phyloP scores from a whole-genome alignment of 2,329 filamentous ascomycete species.

The Diplodia corticola region DNA sequence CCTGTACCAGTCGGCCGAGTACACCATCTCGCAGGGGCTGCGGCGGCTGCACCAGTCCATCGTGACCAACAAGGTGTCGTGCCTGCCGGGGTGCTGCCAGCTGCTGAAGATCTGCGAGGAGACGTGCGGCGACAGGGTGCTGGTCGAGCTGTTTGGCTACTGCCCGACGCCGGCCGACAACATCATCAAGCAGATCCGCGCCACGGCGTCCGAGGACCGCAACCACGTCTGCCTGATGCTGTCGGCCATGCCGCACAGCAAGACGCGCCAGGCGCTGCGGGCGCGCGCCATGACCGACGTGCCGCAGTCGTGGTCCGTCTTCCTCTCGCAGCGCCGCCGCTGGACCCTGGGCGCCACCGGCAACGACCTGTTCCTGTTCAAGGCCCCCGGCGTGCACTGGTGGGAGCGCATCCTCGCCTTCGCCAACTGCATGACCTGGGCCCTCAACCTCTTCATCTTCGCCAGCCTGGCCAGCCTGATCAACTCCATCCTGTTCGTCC shows the following conservation, averaged over 20 bases:
- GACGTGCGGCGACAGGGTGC: constrained; percentile 34
- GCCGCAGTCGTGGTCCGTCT: constrained; percentile 40
- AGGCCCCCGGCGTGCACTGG: constrained; percentile 44
- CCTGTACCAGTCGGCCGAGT: constrained; percentile 52
- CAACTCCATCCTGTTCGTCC: constrained; percentile 26
- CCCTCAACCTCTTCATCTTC: constrained; percentile 30
- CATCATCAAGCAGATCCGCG: constrained; percentile 53
- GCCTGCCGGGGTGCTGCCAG: constrained; percentile 53
- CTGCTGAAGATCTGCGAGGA: constrained; percentile 53
- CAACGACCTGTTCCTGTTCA: constrained; percentile 54
- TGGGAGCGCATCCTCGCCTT: constrained; percentile 50
- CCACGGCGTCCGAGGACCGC: constrained; percentile 52
- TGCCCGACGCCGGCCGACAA: constrained; percentile 52
- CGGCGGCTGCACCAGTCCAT: constrained; percentile 53
- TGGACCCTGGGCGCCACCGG: constrained; percentile 53
- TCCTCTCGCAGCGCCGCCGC: constrained; percentile 51
- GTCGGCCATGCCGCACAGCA: constrained; percentile 37
- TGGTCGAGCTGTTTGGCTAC: constrained; percentile 51
- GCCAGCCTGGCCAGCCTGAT: constrained; percentile 30
- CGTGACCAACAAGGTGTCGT: constrained; percentile 53
- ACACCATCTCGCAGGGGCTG: constrained; percentile 35
- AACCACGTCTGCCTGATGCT: constrained; percentile 54
- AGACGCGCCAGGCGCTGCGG: constrained; percentile 50
- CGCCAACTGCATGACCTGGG: constrained; percentile 49
- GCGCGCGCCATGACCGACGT: constrained; percentile 50